Evolutionary conservation across 140 eudicot genomes (phyloP).

Genomic region (Ambrosia hybrid): DNA sequence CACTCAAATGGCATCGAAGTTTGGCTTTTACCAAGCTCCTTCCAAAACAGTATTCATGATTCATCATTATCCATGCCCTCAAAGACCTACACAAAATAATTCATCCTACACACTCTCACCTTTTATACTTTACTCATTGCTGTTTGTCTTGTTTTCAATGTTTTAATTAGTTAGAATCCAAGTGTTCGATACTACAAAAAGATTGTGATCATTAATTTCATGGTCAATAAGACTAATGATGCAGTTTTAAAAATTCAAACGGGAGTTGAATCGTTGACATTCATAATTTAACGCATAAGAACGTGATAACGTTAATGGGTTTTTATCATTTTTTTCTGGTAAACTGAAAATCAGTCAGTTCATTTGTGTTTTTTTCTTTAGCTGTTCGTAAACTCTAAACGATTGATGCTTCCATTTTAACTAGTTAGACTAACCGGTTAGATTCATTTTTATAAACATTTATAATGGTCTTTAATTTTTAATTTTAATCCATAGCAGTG

Average conservation of each 20-base stretch:
- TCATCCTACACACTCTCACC: conserved; percentile 19
- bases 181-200: background rate
- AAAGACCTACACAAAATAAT: conserved; percentile 14
- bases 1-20: conserved; percentile 7
- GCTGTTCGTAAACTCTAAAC: background rate
- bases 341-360: background rate
- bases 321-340: background rate
- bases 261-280: too few species aligned
- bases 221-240: conserved; percentile 4
- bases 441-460: background rate
- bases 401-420: background rate
- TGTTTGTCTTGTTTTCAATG: conserved; percentile 8
- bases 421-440: background rate
- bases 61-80: conserved; percentile 11
- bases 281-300: background rate
- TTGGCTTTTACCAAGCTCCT: background rate
- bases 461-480: background rate
- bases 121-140: conserved; percentile 14
- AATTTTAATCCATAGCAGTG: too few species aligned
- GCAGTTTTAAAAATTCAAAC: background rate
- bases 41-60: conserved; percentile 21
- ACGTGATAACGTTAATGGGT: background rate
- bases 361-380: background rate
- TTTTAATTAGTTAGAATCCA: background rate
- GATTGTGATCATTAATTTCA: conserved; percentile 2